Conservation (phyloP, 805 yeast species). For the Starmera amethionina region DNA sequence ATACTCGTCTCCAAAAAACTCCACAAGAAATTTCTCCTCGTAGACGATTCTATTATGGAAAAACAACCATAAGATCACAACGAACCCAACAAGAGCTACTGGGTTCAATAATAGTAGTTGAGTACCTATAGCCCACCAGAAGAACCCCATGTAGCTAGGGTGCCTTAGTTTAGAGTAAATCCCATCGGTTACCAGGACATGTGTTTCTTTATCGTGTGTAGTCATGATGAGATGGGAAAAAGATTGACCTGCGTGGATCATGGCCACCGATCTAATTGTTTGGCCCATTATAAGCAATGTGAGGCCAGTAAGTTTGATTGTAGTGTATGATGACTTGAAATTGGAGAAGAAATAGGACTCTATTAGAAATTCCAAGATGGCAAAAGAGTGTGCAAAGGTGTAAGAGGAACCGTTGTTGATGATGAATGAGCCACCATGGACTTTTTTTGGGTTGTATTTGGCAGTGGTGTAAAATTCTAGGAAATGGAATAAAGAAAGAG, state of each 20-base stretch:
- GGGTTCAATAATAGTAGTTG: slow-evolving; percentile 67
- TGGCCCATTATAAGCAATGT: slow-evolving; percentile 52
- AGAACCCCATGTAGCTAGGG: slow-evolving; percentile 88
- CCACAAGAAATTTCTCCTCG: slow-evolving; percentile 59
- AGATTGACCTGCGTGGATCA: slow-evolving; percentile 80
- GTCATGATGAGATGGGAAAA: slow-evolving; percentile 74
- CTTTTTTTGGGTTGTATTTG: slow-evolving; percentile 53
- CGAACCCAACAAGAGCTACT: slow-evolving; percentile 43
- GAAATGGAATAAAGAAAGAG: slow-evolving; percentile 61
- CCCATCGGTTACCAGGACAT: slow-evolving; percentile 64
- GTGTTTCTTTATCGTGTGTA: slow-evolving; percentile 36
- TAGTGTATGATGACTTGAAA: slow-evolving; percentile 14
- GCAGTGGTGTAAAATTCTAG: slow-evolving; percentile 80
- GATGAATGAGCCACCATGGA: slow-evolving; percentile 61
- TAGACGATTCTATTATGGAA: slow-evolving; percentile 55
- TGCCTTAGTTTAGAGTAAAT: slow-evolving; percentile 63
- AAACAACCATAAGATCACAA: slow-evolving; percentile 52
- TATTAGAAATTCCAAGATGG: slow-evolving; percentile 39
- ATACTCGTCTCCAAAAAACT: slow-evolving; percentile 69
- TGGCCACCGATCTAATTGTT: slow-evolving; percentile 56
- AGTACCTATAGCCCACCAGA: slow-evolving; percentile 87
- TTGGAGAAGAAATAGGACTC: slow-evolving; percentile 33
- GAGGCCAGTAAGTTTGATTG: slow-evolving; percentile 35
- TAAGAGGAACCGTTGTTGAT: slow-evolving; percentile 56
- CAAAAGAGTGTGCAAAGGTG: slow-evolving; percentile 43